These are phyloP conservation scores for Marasmius oreades DNA, from an alignment of 1,284 basidiomycete species.

Conservation along the genomic window DNA sequence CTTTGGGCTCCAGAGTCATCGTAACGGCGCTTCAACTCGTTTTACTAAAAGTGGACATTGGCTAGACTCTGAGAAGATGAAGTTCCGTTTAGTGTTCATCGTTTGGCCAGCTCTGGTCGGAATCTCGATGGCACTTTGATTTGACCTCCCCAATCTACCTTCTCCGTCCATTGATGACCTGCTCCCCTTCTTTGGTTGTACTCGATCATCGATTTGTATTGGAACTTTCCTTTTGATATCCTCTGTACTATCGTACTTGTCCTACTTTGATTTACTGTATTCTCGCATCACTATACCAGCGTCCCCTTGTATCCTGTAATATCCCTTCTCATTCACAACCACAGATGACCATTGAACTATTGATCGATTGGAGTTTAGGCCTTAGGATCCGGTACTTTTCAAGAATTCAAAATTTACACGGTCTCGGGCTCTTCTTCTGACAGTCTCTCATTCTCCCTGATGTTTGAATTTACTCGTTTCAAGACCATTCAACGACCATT, in stretches of 20 bases:
- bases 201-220: neutral
- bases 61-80: constrained; percentile 40
- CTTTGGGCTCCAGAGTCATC: constrained; percentile 7
- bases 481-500: no score
- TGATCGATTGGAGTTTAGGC: no score
- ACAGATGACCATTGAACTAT: neutral
- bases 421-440: no score
- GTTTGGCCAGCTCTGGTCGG: constrained; percentile 57
- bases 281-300: neutral
- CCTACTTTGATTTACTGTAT: neutral
- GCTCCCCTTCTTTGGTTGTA: neutral
- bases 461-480: no score
- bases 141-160: neutral
- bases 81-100: constrained; percentile 50
- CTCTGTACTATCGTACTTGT: neutral
- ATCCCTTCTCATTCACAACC: neutral
- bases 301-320: neutral
- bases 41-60: constrained; percentile 20
- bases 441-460: no score
- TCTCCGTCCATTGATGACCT: neutral
- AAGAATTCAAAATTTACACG: no score
- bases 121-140: constrained; percentile 37
- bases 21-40: constrained; percentile 18
- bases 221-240: neutral
- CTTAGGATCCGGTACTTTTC: no score